Percentiles rank a stretch among this genome's conserved stretches.
These are phyloP conservation scores for Myxozyma nipponensis DNA, from an alignment of 805 yeast genomes.

Conservation along the genomic window DNA sequence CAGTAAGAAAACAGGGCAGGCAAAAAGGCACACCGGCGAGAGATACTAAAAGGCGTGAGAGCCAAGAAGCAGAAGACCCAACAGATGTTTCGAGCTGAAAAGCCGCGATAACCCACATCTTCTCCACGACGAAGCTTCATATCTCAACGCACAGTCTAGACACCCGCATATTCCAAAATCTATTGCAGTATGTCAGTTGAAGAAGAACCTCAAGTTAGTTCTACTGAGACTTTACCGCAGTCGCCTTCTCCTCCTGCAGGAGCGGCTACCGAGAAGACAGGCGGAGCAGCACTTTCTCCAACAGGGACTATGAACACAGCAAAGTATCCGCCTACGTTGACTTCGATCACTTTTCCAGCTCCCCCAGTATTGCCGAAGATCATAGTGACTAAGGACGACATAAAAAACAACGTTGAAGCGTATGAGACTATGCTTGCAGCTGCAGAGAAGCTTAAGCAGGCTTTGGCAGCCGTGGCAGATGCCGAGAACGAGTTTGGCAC, in stretches of 20 bases:
- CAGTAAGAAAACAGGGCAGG: too few relatives aligned
- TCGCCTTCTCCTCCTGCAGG: background rate
- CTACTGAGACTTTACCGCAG: background rate
- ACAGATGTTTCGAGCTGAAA: too few relatives aligned
- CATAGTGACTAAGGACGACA: conserved; percentile 42
- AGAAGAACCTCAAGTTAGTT: too few relatives aligned
- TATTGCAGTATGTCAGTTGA: background rate
- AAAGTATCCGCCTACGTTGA: conserved; percentile 28
- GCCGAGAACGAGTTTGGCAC: conserved; percentile 71
- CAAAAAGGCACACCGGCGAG: too few relatives aligned
- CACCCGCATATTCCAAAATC: too few relatives aligned
- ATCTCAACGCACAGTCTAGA: too few relatives aligned
- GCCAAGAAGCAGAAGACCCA: too few relatives aligned
- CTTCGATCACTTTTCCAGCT: conserved; percentile 28
- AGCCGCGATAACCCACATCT: too few relatives aligned
- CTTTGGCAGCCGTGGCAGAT: conserved; percentile 47
- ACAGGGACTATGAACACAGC: conserved; percentile 22
- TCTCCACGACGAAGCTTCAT: too few relatives aligned
- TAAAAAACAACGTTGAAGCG: conserved; percentile 47
- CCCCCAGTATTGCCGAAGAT: conserved; percentile 53
- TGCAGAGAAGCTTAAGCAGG: conserved; percentile 46
- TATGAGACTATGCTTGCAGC: conserved; percentile 49
- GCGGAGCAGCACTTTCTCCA: conserved; percentile 16
- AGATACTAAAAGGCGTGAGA: too few relatives aligned
- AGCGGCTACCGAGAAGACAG: background rate